phyloP scores from a whole-genome alignment of 345 rosid genomes.

The Dipteronia sinensis region DNA sequence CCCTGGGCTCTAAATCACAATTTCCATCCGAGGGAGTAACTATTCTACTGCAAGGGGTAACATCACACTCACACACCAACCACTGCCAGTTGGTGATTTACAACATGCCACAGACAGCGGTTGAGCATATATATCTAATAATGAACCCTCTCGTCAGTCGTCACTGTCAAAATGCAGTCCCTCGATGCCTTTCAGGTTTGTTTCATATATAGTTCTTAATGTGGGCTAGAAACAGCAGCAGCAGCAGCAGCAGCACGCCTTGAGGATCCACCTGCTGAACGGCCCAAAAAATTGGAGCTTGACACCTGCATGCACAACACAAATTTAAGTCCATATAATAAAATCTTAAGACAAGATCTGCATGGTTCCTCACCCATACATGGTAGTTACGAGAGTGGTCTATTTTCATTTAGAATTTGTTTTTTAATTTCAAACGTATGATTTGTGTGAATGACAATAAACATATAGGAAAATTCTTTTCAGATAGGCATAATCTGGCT shows the following conservation, averaged over 20 bases:
- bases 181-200: constrained; percentile 68
- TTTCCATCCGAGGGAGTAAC: constrained; percentile 21
- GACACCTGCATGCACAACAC: constrained; percentile 48
- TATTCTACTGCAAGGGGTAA: constrained; percentile 13
- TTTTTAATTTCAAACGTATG: no score
- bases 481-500: constrained; percentile 92
- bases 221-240: constrained; percentile 47
- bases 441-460: not conserved
- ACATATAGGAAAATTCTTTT: constrained; percentile 65
- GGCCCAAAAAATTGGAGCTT: constrained; percentile 56
- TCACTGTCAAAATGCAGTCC: constrained; percentile 58
- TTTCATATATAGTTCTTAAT: constrained; percentile 60
- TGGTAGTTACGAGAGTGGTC: no score
- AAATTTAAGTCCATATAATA: not conserved
- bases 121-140: constrained; percentile 35
- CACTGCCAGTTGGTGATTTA: constrained; percentile 41
- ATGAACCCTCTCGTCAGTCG: constrained; percentile 52
- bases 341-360: no score
- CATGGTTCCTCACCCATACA: no score
- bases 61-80: constrained; percentile 30
- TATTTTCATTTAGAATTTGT: no score
- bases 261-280: constrained; percentile 62
- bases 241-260: constrained; percentile 57
- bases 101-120: constrained; percentile 23
- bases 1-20: constrained; percentile 17